phyloP scores from a whole-genome alignment of 192 early-diverging fungal species.

The Coemansia sp. region DNA sequence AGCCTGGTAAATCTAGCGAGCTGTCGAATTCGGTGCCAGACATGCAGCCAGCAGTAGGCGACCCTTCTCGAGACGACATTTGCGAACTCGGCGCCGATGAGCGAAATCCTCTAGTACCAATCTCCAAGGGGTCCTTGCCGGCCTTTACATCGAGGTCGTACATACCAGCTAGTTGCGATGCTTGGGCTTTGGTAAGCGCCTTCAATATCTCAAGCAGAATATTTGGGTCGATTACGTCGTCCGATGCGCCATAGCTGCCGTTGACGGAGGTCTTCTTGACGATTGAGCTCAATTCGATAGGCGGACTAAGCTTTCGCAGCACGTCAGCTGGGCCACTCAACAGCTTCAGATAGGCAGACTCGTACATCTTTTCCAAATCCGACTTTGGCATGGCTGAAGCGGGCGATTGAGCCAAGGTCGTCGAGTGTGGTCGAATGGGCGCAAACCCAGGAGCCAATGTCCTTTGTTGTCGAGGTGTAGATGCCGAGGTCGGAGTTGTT shows the following conservation, averaged over 20 bases:
- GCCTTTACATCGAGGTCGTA: conserved; percentile 25
- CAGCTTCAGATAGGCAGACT: conserved; percentile 49
- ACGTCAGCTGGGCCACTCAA: conserved; percentile 38
- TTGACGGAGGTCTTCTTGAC: conserved; percentile 2
- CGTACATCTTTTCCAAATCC: conserved; percentile 50
- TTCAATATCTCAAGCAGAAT: conserved; percentile 42
- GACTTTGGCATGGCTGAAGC: conserved; percentile 12
- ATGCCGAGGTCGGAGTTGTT: neutral
- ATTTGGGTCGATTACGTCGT: conserved; percentile 5
- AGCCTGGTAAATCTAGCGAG: conserved; percentile 1
- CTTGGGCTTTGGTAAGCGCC: conserved; percentile 48
- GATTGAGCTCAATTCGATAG: conserved; percentile 36
- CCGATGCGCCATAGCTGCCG: conserved; percentile 2
- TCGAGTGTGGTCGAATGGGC: conserved; percentile 4
- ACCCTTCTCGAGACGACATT: conserved; percentile 38
- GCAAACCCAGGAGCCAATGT: conserved; percentile 5
- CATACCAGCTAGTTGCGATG: conserved; percentile 50
- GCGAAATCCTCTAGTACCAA: conserved; percentile 13
- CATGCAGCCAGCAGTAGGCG: conserved; percentile 27
- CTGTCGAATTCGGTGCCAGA: conserved; percentile 34
- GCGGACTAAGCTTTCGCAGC: conserved; percentile 40
- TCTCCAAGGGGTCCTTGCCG: conserved; percentile 6
- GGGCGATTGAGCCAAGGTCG: neutral
- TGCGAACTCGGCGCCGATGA: conserved; percentile 18
- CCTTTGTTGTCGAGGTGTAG: conserved; percentile 4